Evolutionary conservation across 2,329 filamentous ascomycete species (phyloP).

Genomic region (Berkeleyomyces basicola): DNA sequence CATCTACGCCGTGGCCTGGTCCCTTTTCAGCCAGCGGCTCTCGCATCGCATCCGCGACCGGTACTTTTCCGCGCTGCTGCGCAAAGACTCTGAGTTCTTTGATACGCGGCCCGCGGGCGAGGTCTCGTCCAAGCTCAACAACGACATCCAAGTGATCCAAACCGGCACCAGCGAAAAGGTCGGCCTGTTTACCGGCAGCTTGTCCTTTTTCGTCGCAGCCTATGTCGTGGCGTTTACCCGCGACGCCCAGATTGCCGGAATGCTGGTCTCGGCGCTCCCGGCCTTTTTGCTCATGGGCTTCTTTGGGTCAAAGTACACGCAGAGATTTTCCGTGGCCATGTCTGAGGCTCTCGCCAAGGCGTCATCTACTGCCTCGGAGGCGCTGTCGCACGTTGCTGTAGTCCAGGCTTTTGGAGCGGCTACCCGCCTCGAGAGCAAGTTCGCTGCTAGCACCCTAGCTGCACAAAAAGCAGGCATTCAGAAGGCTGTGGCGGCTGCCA

Average conservation of each 20-base stretch:
- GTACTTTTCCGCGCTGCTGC: constrained; percentile 41
- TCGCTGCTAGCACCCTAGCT: constrained; percentile 32
- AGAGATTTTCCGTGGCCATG: constrained; percentile 33
- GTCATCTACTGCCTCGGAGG: constrained; percentile 46
- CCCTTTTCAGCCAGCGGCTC: constrained; percentile 44
- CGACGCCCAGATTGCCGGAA: constrained; percentile 43
- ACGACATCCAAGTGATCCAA: constrained; percentile 50
- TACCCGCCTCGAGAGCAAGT: constrained; percentile 40
- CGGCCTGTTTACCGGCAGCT: constrained; percentile 42
- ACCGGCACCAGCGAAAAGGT: constrained; percentile 56
- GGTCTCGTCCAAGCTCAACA: constrained; percentile 45
- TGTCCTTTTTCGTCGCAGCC: constrained; percentile 50
- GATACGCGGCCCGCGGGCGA: constrained; percentile 46
- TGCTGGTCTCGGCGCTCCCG: constrained; percentile 45
- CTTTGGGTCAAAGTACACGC: constrained; percentile 36
- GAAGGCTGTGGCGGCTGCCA: constrained; percentile 38
- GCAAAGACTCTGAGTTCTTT: constrained; percentile 47
- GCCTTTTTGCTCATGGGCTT: constrained; percentile 44
- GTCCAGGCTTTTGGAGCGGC: constrained; percentile 49
- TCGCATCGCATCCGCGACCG: constrained; percentile 44
- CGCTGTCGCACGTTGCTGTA: constrained; percentile 40
- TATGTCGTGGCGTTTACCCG: constrained; percentile 53
- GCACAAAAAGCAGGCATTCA: constrained; percentile 37
- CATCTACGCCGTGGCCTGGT: constrained; percentile 46
- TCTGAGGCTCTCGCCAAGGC: constrained; percentile 38